phyloP scores from a whole-genome alignment of 1,284 basidiomycete species.

The Ceratobasidium sp. region DNA sequence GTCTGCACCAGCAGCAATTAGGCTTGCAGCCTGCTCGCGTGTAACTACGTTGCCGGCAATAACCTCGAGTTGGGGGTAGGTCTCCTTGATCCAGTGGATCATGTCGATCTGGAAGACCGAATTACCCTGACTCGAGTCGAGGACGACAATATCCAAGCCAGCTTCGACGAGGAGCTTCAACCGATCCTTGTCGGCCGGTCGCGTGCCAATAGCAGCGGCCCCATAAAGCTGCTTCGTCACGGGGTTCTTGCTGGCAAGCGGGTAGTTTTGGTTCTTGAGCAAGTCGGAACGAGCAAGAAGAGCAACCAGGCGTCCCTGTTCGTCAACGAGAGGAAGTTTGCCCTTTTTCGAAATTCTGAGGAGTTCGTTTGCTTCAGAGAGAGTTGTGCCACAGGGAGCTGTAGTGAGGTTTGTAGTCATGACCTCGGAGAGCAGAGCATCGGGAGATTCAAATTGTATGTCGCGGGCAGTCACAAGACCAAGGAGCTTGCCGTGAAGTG shows the following conservation, averaged over 20 bases:
- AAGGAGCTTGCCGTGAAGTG: conserved; percentile 86
- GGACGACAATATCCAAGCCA: conserved; percentile 91
- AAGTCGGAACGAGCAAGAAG: conserved; percentile 95
- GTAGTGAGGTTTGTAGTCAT: conserved; percentile 90
- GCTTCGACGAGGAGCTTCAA: conserved; percentile 88
- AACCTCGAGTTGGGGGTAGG: conserved; percentile 84
- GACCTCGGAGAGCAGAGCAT: conserved; percentile 76
- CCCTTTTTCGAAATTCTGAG: conserved; percentile 98
- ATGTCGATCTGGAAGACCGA: conserved; percentile 94
- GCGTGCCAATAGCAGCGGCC: conserved; percentile 96
- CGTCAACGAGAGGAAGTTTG: conserved; percentile 90
- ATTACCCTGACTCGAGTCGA: conserved; percentile 98
- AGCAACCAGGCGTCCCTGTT: conserved; percentile 75
- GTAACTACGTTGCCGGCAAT: conserved; percentile 98
- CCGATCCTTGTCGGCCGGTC: conserved; percentile 86
- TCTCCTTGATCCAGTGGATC: conserved; percentile 92
- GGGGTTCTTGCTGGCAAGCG: conserved; percentile 91
- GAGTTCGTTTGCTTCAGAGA: conserved; percentile 91
- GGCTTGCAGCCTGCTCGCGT: conserved; percentile 92
- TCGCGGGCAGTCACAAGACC: conserved; percentile 98
- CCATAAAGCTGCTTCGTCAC: conserved; percentile 96
- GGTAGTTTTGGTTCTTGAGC: conserved; percentile 97
- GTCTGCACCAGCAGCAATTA: conserved; percentile 95
- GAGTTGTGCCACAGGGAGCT: conserved; percentile 83
- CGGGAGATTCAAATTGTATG: conserved; percentile 86